Evolutionary conservation across 140 eudicot species (phyloP).

Genomic region (Anethum foeniculum): DNA sequence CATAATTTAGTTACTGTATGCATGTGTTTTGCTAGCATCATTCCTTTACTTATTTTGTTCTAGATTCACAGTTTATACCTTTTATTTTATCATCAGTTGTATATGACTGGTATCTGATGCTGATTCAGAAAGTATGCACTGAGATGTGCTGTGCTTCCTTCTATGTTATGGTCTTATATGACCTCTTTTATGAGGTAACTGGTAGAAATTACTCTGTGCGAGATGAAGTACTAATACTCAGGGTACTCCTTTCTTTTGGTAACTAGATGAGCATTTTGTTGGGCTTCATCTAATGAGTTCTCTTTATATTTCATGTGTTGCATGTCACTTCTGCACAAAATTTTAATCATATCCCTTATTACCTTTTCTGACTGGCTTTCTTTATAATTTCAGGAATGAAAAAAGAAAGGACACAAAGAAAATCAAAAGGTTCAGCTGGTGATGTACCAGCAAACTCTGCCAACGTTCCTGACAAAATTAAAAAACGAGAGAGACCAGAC

Average conservation of each 20-base stretch:
- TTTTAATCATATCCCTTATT: not conserved
- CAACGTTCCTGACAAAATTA: conserved; percentile 19
- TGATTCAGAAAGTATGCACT: not conserved
- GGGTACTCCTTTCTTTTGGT: not conserved
- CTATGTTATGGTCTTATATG: not conserved
- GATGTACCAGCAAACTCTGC: conserved; percentile 7
- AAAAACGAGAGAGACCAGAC: conserved; percentile 34
- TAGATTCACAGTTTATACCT: not conserved
- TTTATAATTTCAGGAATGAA: conserved; percentile 27
- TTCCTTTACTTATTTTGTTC: not conserved
- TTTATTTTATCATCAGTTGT: not conserved
- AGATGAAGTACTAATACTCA: not conserved
- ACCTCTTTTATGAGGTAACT: not conserved
- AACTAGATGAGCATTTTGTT: not conserved
- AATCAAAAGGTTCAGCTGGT: conserved; percentile 17
- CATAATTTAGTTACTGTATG: not conserved
- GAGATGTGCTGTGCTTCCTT: conserved; percentile 1
- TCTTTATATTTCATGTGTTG: not conserved
- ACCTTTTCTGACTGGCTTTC: conserved; percentile 6
- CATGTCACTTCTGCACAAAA: not conserved
- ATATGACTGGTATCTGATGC: not conserved
- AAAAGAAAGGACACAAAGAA: conserved; percentile 22
- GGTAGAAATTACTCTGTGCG: not conserved
- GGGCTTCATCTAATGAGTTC: not conserved
- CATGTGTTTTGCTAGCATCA: not conserved